Percentiles rank a stretch among this genome's conserved stretches.
Evolutionary conservation across 2,329 filamentous ascomycete genomes (phyloP).

Genomic region (Coccinonectria pachysandricola): DNA sequence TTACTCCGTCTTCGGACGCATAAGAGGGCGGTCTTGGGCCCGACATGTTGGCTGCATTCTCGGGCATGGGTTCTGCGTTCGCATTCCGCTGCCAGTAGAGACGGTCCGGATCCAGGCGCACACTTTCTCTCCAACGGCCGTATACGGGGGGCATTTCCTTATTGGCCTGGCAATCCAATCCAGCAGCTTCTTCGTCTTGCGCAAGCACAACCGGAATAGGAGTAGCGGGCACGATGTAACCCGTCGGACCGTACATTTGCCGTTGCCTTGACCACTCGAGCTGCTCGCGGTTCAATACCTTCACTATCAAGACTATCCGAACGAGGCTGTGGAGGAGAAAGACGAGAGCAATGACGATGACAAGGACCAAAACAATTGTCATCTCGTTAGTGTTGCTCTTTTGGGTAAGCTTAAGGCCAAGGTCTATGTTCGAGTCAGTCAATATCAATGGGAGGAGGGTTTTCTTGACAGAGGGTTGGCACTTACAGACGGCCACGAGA

Average conservation of each 20-base stretch:
- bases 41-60: too few species aligned
- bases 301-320: constrained; percentile 57
- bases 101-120: constrained; percentile 70
- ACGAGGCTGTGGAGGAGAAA: constrained; percentile 75
- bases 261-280: constrained; percentile 14
- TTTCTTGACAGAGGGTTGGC: too few species aligned
- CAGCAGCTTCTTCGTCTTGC: constrained; percentile 60
- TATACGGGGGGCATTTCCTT: constrained; percentile 70
- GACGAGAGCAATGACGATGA: constrained; percentile 63
- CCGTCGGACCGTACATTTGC: constrained; percentile 44
- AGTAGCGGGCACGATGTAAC: constrained; percentile 58
- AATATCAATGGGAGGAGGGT: not conserved
- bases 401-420: constrained; percentile 59
- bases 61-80: too few species aligned
- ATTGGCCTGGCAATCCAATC: constrained; percentile 41
- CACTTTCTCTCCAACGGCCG: constrained; percentile 72
- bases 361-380: constrained; percentile 68
- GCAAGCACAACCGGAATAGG: constrained; percentile 71
- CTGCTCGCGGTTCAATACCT: constrained; percentile 33
- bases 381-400: constrained; percentile 58
- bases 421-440: constrained; percentile 40
- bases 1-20: constrained; percentile 62
- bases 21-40: constrained; percentile 61
- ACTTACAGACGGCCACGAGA: constrained; percentile 57
- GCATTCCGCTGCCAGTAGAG: constrained; percentile 70